A percentile compares a stretch with the other conserved stretches of the same genome.
Conservation (phyloP, 169 alveolate species). For the Perkinsus olseni region DNA sequence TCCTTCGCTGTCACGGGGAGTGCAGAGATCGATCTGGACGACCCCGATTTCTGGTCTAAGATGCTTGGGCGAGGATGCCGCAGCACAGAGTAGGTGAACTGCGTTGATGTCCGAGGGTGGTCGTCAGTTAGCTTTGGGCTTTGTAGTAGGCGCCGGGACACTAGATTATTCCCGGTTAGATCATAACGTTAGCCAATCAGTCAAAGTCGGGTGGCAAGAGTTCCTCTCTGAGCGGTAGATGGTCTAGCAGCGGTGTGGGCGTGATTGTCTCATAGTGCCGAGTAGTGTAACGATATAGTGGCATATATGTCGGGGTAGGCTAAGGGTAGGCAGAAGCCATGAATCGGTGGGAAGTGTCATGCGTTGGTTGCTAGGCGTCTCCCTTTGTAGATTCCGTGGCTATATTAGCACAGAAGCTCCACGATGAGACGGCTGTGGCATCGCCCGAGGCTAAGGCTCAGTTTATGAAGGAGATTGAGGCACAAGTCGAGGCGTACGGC, state of each 20-base stretch:
- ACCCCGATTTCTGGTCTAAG: conserved; percentile 71
- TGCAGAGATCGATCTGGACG: conserved; percentile 57
- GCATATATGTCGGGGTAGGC: too few relatives aligned
- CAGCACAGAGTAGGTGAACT: conserved; percentile 13
- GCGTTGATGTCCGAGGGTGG: conserved; percentile 9
- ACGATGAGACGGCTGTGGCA: conserved; percentile 51
- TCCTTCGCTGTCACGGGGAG: conserved; percentile 51
- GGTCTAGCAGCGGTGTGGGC: too few relatives aligned
- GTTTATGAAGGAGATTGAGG: not conserved
- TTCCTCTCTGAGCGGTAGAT: conserved; percentile 11
- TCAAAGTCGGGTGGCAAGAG: too few relatives aligned
- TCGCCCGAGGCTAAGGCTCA: conserved; percentile 17
- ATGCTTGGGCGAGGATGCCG: conserved; percentile 34
- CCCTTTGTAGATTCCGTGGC: conserved; percentile 31
- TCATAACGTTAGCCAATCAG: too few relatives aligned
- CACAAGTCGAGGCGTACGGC: not conserved
- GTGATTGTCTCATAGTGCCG: too few relatives aligned
- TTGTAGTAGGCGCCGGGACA: too few relatives aligned
- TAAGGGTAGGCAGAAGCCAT: conserved; percentile 30
- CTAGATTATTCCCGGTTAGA: too few relatives aligned
- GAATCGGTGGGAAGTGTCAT: conserved; percentile 34
- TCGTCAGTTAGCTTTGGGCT: too few relatives aligned
- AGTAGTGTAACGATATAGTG: too few relatives aligned
- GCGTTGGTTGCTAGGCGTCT: conserved; percentile 28
- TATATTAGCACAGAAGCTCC: conserved; percentile 46